Conservation (phyloP, 2,329 filamentous ascomycete genomes). For the Fusarium gaditjirri region DNA sequence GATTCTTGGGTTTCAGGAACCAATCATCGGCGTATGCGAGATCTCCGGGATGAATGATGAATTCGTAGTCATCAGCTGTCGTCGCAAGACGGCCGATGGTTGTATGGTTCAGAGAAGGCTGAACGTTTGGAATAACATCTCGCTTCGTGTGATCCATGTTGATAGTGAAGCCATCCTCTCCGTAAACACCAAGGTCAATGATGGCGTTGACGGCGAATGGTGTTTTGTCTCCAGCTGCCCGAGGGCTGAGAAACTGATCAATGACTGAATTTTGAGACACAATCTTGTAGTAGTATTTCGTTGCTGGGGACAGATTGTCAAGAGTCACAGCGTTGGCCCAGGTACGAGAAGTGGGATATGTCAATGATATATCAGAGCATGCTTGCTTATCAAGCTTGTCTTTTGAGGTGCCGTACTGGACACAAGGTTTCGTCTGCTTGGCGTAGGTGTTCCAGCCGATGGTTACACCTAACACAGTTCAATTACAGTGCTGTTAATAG, state of each 20-base stretch:
- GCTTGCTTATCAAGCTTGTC: slow-evolving; percentile 7
- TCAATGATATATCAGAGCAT: slow-evolving; percentile 13
- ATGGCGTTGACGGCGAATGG: slow-evolving; percentile 26
- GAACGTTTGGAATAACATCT: slow-evolving; percentile 9
- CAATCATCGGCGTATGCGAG: slow-evolving; percentile 16
- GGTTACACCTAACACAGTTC: neutral
- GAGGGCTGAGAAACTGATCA: slow-evolving; percentile 18
- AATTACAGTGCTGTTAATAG: fast-evolving
- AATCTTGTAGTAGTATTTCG: slow-evolving; percentile 23
- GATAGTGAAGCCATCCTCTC: slow-evolving; percentile 23
- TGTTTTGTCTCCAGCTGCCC: slow-evolving; percentile 10
- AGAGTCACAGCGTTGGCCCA: slow-evolving; percentile 19
- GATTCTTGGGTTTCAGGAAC: slow-evolving; percentile 20
- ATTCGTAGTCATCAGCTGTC: slow-evolving; percentile 20
- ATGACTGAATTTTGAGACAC: neutral
- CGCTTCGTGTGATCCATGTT: slow-evolving; percentile 18
- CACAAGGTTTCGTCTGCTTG: slow-evolving; percentile 14
- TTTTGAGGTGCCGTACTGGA: slow-evolving; percentile 12
- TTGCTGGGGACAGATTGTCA: slow-evolving; percentile 1
- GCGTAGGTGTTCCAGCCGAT: slow-evolving; percentile 27
- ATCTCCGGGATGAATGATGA: slow-evolving; percentile 23
- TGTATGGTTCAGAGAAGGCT: slow-evolving; percentile 20
- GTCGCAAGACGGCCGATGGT: slow-evolving; percentile 23
- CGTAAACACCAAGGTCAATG: slow-evolving; percentile 26
- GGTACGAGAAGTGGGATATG: slow-evolving; percentile 26